These are phyloP conservation scores for Salvia rosmarinus DNA, from an alignment of 257 asterid genomes.

Conservation along the genomic window DNA sequence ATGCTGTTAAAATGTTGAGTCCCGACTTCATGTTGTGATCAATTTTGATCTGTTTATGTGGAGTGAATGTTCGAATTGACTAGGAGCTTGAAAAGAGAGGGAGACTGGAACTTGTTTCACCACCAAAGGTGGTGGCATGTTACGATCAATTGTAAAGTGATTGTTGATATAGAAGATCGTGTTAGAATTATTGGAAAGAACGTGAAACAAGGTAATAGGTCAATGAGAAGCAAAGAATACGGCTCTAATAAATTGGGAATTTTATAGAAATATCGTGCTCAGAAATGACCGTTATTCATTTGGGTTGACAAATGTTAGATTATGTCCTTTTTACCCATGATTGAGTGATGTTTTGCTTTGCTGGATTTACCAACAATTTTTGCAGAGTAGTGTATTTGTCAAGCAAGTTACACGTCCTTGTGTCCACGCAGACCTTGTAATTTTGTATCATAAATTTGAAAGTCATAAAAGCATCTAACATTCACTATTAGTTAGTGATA, in stretches of 20 bases:
- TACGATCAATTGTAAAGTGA: neutral
- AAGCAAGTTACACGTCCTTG: conserved; percentile 4
- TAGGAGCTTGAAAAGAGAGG: neutral
- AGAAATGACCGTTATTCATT: neutral
- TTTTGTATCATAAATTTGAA: conserved; percentile 1
- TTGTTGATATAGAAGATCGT: conserved; percentile 1
- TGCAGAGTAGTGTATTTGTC: neutral
- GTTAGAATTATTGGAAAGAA: neutral
- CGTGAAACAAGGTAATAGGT: neutral
- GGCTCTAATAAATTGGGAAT: neutral
- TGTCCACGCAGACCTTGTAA: neutral
- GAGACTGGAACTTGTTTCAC: neutral
- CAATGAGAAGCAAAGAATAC: neutral
- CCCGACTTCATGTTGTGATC: conserved; percentile 5
- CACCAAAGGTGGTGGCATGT: neutral
- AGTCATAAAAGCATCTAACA: conserved; percentile 14
- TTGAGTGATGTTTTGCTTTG: neutral
- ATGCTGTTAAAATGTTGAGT: conserved; percentile 19
- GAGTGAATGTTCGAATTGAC: neutral
- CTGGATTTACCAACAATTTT: neutral
- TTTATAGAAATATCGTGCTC: neutral
- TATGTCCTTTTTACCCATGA: neutral
- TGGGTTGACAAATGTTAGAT: neutral
- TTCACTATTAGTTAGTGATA: neutral
- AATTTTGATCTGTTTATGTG: conserved; percentile 1